These are phyloP conservation scores for Ziziphus jujuba DNA, from an alignment of 306 rosid genomes.

Conservation along the genomic window DNA sequence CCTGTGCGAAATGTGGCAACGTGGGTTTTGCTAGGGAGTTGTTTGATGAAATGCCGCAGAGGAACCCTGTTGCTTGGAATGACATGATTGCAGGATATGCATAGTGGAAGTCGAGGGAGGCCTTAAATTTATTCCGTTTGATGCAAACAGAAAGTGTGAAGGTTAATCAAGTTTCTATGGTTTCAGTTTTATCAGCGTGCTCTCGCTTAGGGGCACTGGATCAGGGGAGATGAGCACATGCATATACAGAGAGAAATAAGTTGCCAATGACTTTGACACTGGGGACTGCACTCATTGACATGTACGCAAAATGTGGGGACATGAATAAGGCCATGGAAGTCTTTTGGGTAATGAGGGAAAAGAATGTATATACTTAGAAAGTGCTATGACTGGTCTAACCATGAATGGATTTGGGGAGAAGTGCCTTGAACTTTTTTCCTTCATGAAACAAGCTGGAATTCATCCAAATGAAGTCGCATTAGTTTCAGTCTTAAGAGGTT, in stretches of 20 bases:
- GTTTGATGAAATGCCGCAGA: constrained; percentile 57
- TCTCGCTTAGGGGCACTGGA: constrained; percentile 58
- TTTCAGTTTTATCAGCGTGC: constrained; percentile 50
- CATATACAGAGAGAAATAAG: constrained; percentile 49
- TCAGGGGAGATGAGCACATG: constrained; percentile 68
- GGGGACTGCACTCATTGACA: constrained; percentile 60
- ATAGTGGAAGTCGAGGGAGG: constrained; percentile 49
- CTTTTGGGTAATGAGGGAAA: constrained; percentile 57
- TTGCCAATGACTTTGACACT: constrained; percentile 41
- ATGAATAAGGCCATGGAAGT: constrained; percentile 59
- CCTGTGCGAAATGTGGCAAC: constrained; percentile 45
- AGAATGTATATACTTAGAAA: constrained; percentile 62
- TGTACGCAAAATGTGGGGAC: constrained; percentile 66
- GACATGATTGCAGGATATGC: constrained; percentile 62
- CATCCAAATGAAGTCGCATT: constrained; percentile 51
- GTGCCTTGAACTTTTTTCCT: constrained; percentile 46
- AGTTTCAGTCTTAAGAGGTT: constrained; percentile 50
- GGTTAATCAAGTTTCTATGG: constrained; percentile 61
- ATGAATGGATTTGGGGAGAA: constrained; percentile 58
- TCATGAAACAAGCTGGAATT: constrained; percentile 46
- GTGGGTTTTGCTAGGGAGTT: constrained; percentile 44
- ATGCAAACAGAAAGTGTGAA: constrained; percentile 61
- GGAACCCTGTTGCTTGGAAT: constrained; percentile 50
- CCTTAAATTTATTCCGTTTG: constrained; percentile 43
- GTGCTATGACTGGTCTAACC: constrained; percentile 60